Evolutionary conservation across 352 stramenopile genomes (phyloP).

Genomic region (Phytophthora melonis): DNA sequence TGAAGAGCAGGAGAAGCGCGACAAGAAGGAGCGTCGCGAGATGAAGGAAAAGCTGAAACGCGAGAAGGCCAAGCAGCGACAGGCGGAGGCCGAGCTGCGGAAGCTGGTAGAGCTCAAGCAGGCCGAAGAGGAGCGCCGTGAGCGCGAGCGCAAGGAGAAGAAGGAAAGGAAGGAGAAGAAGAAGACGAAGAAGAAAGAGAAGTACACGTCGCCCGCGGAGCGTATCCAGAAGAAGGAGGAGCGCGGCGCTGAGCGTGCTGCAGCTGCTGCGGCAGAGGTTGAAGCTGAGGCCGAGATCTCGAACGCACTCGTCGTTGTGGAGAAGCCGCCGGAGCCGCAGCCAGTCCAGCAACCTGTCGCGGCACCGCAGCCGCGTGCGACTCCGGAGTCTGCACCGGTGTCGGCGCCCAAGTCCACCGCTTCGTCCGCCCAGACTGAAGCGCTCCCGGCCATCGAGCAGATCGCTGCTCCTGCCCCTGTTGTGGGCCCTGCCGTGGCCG

Average conservation of each 20-base stretch:
- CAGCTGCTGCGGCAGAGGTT: slow-evolving; percentile 8
- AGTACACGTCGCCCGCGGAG: slow-evolving; percentile 65
- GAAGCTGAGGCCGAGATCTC: slow-evolving; percentile 39
- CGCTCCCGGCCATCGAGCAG: background rate
- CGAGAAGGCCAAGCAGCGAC: slow-evolving; percentile 49
- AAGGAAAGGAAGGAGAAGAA: slow-evolving; percentile 55
- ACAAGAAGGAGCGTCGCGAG: slow-evolving; percentile 52
- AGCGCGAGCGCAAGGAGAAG: slow-evolving; percentile 46
- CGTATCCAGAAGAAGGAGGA: slow-evolving; percentile 62
- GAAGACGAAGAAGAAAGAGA: slow-evolving; percentile 63
- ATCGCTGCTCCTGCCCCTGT: slow-evolving; percentile 10
- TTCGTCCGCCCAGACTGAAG: slow-evolving; percentile 17
- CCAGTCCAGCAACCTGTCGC: slow-evolving; percentile 13
- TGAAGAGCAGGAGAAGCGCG: slow-evolving; percentile 50
- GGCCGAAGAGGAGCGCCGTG: slow-evolving; percentile 47
- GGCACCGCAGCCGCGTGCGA: background rate
- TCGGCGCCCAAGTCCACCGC: slow-evolving; percentile 3
- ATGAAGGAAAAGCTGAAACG: slow-evolving; percentile 53
- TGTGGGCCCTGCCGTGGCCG: slow-evolving; percentile 1
- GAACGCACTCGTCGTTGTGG: slow-evolving; percentile 62
- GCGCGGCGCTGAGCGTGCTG: slow-evolving; percentile 32
- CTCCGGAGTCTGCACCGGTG: slow-evolving; percentile 8
- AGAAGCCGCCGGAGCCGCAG: slow-evolving; percentile 32
- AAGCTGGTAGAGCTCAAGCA: slow-evolving; percentile 53
- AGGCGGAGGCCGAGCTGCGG: slow-evolving; percentile 46